phyloP scores from a whole-genome alignment of 1,139 yeast species.

The Ogataea hybrid region DNA sequence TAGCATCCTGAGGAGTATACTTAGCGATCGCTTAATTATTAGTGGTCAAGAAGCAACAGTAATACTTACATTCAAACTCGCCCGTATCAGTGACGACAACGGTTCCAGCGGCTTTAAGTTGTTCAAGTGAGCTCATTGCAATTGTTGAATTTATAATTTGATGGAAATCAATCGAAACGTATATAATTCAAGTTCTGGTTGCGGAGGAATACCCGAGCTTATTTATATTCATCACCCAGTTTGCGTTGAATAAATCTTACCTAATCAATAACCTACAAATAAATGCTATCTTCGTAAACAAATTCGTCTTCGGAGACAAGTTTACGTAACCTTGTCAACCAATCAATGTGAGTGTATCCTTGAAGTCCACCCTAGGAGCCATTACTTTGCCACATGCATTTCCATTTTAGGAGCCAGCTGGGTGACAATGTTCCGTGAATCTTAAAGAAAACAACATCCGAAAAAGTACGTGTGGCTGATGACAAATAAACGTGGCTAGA shows the following conservation, averaged over 20 bases:
- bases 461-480: not conserved
- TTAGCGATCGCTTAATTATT: slow-evolving; percentile 69
- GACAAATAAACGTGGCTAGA: not conserved
- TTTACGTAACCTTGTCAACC: not conserved
- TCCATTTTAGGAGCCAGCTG: slow-evolving; percentile 1
- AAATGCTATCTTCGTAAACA: not conserved
- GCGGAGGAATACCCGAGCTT: slow-evolving; percentile 5
- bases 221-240: slow-evolving; percentile 1
- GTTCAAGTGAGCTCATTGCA: slow-evolving; percentile 74
- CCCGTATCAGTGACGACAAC: slow-evolving; percentile 98
- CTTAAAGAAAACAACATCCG: slow-evolving; percentile 3
- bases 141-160: not conserved
- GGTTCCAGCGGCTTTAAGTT: slow-evolving; percentile 93
- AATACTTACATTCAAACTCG: slow-evolving; percentile 76
- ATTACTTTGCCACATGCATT: slow-evolving; percentile 3
- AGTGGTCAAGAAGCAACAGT: slow-evolving; percentile 2
- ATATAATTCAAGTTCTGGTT: not conserved
- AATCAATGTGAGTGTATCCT: not conserved
- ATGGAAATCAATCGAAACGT: not conserved
- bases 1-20: slow-evolving; percentile 98
- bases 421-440: slow-evolving; percentile 9
- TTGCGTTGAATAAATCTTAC: slow-evolving; percentile 3
- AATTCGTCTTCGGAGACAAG: not conserved
- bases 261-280: not conserved
- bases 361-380: not conserved